These are phyloP conservation scores for Chimonanthus salicifolius DNA, from an alignment of 164 flowering plant genomes.

Conservation along the genomic window DNA sequence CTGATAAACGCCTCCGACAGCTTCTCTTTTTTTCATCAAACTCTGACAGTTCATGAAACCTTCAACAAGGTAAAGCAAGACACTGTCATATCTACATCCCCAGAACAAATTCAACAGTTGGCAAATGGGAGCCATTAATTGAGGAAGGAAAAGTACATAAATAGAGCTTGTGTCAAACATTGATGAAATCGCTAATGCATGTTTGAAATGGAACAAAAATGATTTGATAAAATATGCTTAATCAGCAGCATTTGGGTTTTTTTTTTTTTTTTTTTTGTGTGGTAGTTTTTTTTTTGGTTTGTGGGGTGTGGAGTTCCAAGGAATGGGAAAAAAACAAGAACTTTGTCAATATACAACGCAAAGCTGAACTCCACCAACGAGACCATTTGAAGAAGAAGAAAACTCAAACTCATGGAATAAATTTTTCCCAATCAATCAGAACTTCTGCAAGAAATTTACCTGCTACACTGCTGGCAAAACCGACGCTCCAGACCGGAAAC, in stretches of 20 bases:
- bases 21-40: conserved; percentile 87
- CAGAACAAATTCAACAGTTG: background rate
- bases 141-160: background rate
- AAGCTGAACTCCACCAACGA: background rate
- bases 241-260: too few species aligned
- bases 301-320: too few species aligned
- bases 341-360: background rate
- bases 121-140: background rate
- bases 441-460: conserved; percentile 32
- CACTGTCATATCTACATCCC: conserved; percentile 4
- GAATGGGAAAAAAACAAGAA: too few species aligned
- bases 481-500: conserved; percentile 66
- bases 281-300: too few species aligned
- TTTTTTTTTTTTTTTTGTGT: too few species aligned
- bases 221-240: too few species aligned
- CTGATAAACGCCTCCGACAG: conserved; percentile 75
- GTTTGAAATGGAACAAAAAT: too few species aligned
- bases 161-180: too few species aligned
- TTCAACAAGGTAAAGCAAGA: conserved; percentile 21
- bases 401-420: background rate
- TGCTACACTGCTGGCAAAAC: conserved; percentile 96
- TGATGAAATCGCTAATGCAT: too few species aligned
- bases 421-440: background rate
- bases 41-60: conserved; percentile 71
- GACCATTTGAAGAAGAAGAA: background rate